Conservation (phyloP, 2,329 filamentous ascomycete genomes). For the Phaeosphaeriaceae sp. region DNA sequence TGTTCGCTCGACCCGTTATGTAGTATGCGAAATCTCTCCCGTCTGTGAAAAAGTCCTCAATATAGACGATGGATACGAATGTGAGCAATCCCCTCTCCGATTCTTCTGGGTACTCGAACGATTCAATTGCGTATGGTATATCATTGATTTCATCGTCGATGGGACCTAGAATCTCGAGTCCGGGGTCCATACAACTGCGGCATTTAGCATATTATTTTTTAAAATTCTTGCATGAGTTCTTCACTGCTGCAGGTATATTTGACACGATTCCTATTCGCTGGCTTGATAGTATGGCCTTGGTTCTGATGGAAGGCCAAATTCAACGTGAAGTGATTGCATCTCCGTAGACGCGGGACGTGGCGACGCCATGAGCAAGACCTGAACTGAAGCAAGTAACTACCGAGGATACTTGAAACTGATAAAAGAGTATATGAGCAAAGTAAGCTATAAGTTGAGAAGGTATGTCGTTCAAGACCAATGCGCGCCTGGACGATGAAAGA, state of each 20-base stretch:
- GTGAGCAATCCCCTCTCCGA: background rate
- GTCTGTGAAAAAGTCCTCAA: constrained; percentile 27
- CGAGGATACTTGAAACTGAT: no score
- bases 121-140: constrained; percentile 8
- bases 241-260: constrained; percentile 15
- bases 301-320: background rate
- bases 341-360: background rate
- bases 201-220: background rate
- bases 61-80: constrained; percentile 21
- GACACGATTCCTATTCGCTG: constrained; percentile 4
- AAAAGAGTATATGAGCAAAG: no score
- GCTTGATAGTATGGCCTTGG: constrained; percentile 13
- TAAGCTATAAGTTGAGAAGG: no score
- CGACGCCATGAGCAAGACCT: background rate
- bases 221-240: background rate
- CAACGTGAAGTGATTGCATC: constrained; percentile 2
- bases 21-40: constrained; percentile 24
- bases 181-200: background rate
- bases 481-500: no score
- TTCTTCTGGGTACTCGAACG: background rate
- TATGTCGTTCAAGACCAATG: background rate
- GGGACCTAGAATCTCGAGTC: background rate
- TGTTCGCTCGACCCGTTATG: constrained; percentile 15
- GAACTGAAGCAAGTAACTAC: background rate
- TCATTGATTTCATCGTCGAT: constrained; percentile 8